Conservation (phyloP, 257 asterid species). For the Capsicum baccatum region DNA sequence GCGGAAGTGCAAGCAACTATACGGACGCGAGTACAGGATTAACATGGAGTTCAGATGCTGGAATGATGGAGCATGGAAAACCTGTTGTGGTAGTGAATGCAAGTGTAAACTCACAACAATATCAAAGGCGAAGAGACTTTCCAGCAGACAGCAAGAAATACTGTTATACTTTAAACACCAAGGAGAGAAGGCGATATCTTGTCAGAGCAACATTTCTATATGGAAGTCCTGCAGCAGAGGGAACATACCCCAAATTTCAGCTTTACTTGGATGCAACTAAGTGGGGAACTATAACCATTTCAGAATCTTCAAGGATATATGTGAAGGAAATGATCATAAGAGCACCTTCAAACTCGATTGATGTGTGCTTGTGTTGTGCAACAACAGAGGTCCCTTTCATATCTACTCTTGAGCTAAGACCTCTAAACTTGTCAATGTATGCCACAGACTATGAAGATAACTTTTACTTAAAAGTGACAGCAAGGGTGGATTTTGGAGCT, state of each 20-base stretch:
- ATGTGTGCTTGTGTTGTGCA: constrained; percentile 92
- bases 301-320: constrained; percentile 71
- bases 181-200: constrained; percentile 77
- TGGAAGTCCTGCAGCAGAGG: constrained; percentile 57
- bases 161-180: constrained; percentile 71
- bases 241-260: constrained; percentile 84
- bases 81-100: constrained; percentile 49
- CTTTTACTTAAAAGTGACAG: constrained; percentile 72
- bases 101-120: constrained; percentile 51
- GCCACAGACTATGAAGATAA: constrained; percentile 90
- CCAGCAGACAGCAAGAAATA: constrained; percentile 73
- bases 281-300: constrained; percentile 81
- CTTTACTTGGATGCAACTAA: constrained; percentile 84
- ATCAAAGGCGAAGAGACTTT: constrained; percentile 71
- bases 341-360: constrained; percentile 70
- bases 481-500: constrained; percentile 91
- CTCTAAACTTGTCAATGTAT: constrained; percentile 87
- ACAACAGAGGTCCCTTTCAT: constrained; percentile 88
- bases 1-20: constrained; percentile 74
- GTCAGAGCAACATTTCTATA: constrained; percentile 84
- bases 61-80: constrained; percentile 54
- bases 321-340: constrained; percentile 85
- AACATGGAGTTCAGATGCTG: constrained; percentile 70
- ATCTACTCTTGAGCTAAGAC: constrained; percentile 90
- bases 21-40: constrained; percentile 72